Conservation (phyloP, 495 filamentous ascomycete species). For the Pseudomonodictys pantanalensis region DNA sequence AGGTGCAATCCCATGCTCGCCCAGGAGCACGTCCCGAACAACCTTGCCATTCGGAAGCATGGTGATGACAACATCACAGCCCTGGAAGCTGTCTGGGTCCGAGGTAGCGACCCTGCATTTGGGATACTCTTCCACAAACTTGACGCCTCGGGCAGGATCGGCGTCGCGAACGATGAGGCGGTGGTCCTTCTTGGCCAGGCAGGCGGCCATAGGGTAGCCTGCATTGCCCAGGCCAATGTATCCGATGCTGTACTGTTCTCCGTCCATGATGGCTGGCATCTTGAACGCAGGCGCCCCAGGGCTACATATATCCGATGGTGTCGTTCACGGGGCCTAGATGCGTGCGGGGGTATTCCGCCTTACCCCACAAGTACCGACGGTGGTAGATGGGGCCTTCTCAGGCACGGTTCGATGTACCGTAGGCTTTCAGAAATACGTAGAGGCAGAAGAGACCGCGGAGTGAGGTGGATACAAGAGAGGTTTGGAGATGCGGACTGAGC, state of each 20-base stretch:
- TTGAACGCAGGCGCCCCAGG: not conserved
- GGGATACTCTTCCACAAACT: slow-evolving; percentile 29
- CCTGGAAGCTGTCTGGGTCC: slow-evolving; percentile 24
- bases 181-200: slow-evolving; percentile 36
- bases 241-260: slow-evolving; percentile 22
- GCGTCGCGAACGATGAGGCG: slow-evolving; percentile 35
- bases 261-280: not conserved
- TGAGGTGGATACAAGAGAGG: too few species aligned
- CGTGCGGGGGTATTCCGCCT: slow-evolving; percentile 14
- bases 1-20: slow-evolving; percentile 31
- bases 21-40: slow-evolving; percentile 35
- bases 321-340: not conserved
- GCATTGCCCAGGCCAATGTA: slow-evolving; percentile 39
- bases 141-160: slow-evolving; percentile 25
- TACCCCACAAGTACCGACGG: slow-evolving; percentile 21
- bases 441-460: too few species aligned
- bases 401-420: too few species aligned
- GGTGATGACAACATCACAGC: slow-evolving; percentile 36
- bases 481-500: too few species aligned
- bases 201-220: slow-evolving; percentile 35
- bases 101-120: slow-evolving; percentile 20
- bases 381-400: not conserved
- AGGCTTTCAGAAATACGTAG: too few species aligned
- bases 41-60: slow-evolving; percentile 39
- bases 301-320: not conserved